Evolutionary conservation across 805 yeast species (phyloP).

Genomic region (Barnettozyma wickerhamii): DNA sequence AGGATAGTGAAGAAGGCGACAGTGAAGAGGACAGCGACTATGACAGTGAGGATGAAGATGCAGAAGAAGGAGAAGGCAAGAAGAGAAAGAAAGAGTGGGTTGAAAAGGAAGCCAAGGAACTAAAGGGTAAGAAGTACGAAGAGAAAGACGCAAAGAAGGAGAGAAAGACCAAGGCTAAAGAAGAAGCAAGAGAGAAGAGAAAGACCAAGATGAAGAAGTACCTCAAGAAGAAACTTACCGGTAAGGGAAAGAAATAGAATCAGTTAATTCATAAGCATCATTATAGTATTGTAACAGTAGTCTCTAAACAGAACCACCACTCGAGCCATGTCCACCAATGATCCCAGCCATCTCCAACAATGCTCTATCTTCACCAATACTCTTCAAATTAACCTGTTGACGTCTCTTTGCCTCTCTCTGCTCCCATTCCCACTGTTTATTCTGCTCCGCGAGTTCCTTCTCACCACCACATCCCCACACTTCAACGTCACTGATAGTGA

Average conservation of each 20-base stretch:
- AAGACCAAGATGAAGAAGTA: slow-evolving; percentile 80
- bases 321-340: slow-evolving; percentile 43
- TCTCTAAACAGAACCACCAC: slow-evolving; percentile 46
- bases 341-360: slow-evolving; percentile 79
- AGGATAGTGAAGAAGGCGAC: slow-evolving; percentile 25
- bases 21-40: slow-evolving; percentile 25
- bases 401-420: slow-evolving; percentile 78
- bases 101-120: slow-evolving; percentile 33
- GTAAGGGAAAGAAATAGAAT: slow-evolving; percentile 41
- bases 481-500: slow-evolving; percentile 70
- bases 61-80: slow-evolving; percentile 30
- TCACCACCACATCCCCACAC: slow-evolving; percentile 91
- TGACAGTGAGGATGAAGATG: slow-evolving; percentile 29
- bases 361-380: slow-evolving; percentile 78
- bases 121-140: slow-evolving; percentile 72
- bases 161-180: slow-evolving; percentile 73
- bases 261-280: neutral
- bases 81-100: slow-evolving; percentile 41
- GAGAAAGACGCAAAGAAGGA: slow-evolving; percentile 75
- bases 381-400: slow-evolving; percentile 59
- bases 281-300: too few relatives aligned
- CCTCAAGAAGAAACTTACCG: slow-evolving; percentile 70
- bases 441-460: slow-evolving; percentile 72
- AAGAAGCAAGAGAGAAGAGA: slow-evolving; percentile 72
- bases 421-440: slow-evolving; percentile 87